Evolutionary conservation across 2,329 filamentous ascomycete species (phyloP).

Genomic region (Aspergillus hiratsukae): DNA sequence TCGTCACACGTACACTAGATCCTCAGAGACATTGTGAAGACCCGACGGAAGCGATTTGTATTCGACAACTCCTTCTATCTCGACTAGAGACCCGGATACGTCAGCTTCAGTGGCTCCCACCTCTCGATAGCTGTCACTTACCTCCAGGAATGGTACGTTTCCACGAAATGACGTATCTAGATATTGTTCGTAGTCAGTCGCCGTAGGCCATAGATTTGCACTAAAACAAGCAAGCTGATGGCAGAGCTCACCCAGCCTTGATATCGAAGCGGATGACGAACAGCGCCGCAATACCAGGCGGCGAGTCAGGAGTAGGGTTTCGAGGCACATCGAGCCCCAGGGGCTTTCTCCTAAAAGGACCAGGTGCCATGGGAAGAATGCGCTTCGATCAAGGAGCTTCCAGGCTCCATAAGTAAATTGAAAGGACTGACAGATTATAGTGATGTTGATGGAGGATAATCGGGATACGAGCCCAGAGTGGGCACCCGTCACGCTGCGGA

Average conservation of each 20-base stretch:
- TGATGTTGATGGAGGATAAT: neutral
- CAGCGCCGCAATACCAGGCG: conserved; percentile 63
- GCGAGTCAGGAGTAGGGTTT: conserved; percentile 30
- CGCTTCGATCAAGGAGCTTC: conserved; percentile 5
- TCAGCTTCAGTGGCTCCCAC: conserved; percentile 13
- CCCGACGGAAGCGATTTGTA: conserved; percentile 96
- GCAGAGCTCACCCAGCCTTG: conserved; percentile 67
- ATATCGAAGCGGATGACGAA: conserved; percentile 91
- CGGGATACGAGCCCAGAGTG: neutral
- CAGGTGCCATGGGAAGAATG: conserved; percentile 24
- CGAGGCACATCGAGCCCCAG: conserved; percentile 33
- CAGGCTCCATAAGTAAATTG: conserved; percentile 20
- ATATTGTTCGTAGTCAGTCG: neutral
- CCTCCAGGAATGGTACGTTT: conserved; percentile 67
- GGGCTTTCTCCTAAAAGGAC: conserved; percentile 26
- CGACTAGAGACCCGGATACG: conserved; percentile 35
- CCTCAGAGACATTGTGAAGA: conserved; percentile 79
- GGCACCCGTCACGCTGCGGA: neutral
- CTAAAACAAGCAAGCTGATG: neutral
- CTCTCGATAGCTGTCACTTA: conserved; percentile 32
- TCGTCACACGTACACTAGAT: conserved; percentile 57
- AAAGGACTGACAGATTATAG: conserved; percentile 3
- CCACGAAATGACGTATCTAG: conserved; percentile 79
- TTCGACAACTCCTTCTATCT: conserved; percentile 81
- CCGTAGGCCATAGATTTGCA: neutral